Evolutionary conservation across 2,329 filamentous ascomycete genomes (phyloP).

Genomic region (Pseudogymnoascus pannorum): DNA sequence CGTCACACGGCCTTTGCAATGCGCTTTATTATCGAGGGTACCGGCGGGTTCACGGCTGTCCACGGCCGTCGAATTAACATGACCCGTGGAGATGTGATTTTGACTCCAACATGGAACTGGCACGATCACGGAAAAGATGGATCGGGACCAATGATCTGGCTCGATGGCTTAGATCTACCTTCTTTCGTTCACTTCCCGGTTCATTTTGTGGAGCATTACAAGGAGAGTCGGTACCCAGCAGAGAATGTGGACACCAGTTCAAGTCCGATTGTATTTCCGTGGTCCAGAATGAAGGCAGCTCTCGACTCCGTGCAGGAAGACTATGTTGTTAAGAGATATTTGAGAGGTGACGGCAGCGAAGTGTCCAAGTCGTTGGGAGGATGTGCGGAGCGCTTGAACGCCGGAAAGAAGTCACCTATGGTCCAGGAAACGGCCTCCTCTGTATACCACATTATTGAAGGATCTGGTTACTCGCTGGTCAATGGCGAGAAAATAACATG

Average conservation of each 20-base stretch:
- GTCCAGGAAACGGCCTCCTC: conserved; percentile 44
- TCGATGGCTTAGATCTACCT: conserved; percentile 49
- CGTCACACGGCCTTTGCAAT: conserved; percentile 49
- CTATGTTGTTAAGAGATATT: conserved; percentile 29
- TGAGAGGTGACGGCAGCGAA: conserved; percentile 32
- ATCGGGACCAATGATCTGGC: conserved; percentile 47
- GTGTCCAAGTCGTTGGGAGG: conserved; percentile 42
- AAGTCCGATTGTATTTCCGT: conserved; percentile 36
- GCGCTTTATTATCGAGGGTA: conserved; percentile 51
- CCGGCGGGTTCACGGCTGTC: conserved; percentile 49
- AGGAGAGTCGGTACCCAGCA: conserved; percentile 41
- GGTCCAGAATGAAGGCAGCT: conserved; percentile 32
- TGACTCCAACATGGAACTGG: conserved; percentile 53
- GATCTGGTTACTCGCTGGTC: conserved; percentile 36
- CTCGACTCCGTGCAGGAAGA: conserved; percentile 28
- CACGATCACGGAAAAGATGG: conserved; percentile 55
- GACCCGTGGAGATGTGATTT: conserved; percentile 45
- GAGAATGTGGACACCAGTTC: conserved; percentile 32
- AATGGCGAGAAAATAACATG: conserved; percentile 34
- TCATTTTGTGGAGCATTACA: conserved; percentile 47
- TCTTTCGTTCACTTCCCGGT: conserved; percentile 43
- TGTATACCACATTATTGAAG: conserved; percentile 46
- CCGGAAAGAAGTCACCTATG: conserved; percentile 30
- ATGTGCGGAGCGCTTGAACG: conserved; percentile 37
- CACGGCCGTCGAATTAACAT: conserved; percentile 47